phyloP scores from a whole-genome alignment of 108 stramenopile species.

The Aureococcus anophagefferens region DNA sequence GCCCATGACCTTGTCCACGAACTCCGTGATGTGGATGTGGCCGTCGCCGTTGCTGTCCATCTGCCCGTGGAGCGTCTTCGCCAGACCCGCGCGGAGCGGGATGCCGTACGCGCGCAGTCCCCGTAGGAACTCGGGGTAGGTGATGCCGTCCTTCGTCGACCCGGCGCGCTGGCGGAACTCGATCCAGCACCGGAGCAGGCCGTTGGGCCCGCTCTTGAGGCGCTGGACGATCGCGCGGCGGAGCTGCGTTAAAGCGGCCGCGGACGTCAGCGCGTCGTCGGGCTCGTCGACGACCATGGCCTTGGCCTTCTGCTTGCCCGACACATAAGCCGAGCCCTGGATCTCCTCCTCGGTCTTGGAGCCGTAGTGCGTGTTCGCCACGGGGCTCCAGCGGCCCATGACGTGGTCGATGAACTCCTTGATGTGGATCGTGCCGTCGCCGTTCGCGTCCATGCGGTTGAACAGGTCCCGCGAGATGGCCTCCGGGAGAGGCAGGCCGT shows the following conservation, averaged over 20 bases:
- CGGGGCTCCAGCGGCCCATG: not conserved
- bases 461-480: not conserved
- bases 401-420: not conserved
- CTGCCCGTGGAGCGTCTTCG: not conserved
- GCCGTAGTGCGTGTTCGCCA: not conserved
- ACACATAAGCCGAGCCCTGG: not conserved
- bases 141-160: not conserved
- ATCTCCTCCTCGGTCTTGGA: not conserved
- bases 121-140: not conserved
- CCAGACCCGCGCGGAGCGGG: not conserved
- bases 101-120: not conserved
- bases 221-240: not conserved
- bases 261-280: not conserved
- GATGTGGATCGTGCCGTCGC: not conserved
- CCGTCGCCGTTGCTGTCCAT: not conserved
- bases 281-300: not conserved
- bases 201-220: not conserved
- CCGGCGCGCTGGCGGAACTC: not conserved
- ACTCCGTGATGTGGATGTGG: not conserved
- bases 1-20: not conserved
- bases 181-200: not conserved
- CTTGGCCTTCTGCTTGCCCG: not conserved
- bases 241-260: not conserved
- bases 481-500: not conserved
- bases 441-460: not conserved